A percentile compares a stretch with the other conserved stretches of the same genome.
Evolutionary conservation across 192 early-diverging fungal genomes (phyloP).

Genomic region (Linnemannia zychae): DNA sequence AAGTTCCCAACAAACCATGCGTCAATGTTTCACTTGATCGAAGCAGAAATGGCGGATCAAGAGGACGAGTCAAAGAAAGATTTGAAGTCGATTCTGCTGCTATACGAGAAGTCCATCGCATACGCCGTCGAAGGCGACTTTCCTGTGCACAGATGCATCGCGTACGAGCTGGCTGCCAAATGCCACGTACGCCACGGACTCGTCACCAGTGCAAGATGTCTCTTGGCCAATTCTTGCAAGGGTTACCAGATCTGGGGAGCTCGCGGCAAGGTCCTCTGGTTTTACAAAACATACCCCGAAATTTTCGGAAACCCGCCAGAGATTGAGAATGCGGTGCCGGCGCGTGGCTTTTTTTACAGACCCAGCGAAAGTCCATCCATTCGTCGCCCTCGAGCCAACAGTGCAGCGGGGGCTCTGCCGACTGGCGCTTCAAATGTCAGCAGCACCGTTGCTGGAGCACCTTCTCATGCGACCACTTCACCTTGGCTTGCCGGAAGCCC

Average conservation of each 20-base stretch:
- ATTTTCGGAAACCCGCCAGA: conserved; percentile 33
- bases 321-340: neutral
- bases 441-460: conserved; percentile 6
- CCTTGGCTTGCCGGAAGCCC: conserved; percentile 41
- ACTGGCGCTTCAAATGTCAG: neutral
- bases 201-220: conserved; percentile 36
- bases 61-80: conserved; percentile 4
- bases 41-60: conserved; percentile 53
- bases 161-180: conserved; percentile 41
- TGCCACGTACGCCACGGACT: conserved; percentile 42
- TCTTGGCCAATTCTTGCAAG: conserved; percentile 34
- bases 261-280: conserved; percentile 40
- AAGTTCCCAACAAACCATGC: conserved; percentile 52
- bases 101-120: conserved; percentile 45
- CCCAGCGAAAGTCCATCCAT: conserved; percentile 10
- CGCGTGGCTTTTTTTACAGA: conserved; percentile 44
- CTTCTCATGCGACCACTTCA: conserved; percentile 10
- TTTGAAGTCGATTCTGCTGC: conserved; percentile 19
- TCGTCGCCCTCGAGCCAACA: neutral
- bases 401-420: neutral
- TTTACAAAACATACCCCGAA: conserved; percentile 38
- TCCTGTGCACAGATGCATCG: conserved; percentile 27
- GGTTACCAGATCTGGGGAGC: conserved; percentile 49
- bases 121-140: conserved; percentile 38
- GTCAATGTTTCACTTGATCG: conserved; percentile 47